Percentiles rank a stretch among this genome's conserved stretches.
Evolutionary conservation across 108 stramenopile genomes (phyloP).

Genomic region (Skeletonema potamos): DNA sequence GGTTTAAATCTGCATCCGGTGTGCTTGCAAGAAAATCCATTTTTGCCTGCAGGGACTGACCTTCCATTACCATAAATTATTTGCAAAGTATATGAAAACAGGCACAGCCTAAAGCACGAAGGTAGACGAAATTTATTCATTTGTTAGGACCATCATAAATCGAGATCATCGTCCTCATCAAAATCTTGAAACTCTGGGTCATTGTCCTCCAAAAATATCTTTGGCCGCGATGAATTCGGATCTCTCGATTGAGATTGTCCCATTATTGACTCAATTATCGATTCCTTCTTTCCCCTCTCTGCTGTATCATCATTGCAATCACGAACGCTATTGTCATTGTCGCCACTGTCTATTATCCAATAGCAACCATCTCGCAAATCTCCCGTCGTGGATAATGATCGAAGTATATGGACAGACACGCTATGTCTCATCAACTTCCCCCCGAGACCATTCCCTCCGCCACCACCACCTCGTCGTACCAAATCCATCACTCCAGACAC

Average conservation of each 20-base stretch:
- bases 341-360: slow-evolving; percentile 22
- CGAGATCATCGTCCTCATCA: slow-evolving; percentile 42
- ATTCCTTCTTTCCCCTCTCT: neutral
- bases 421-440: slow-evolving; percentile 33
- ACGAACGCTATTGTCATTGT: neutral
- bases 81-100: too few species aligned
- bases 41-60: too few species aligned
- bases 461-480: slow-evolving; percentile 35
- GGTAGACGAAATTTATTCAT: neutral
- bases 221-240: slow-evolving; percentile 10
- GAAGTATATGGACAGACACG: slow-evolving; percentile 18
- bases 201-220: slow-evolving; percentile 31
- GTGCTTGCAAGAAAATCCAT: too few species aligned
- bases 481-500: slow-evolving; percentile 28
- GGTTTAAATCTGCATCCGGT: too few species aligned
- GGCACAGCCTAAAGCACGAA: too few species aligned
- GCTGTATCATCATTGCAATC: neutral
- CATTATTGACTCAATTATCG: neutral
- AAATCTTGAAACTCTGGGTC: slow-evolving; percentile 38
- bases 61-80: too few species aligned
- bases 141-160: slow-evolving; percentile 1
- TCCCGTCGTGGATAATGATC: neutral
- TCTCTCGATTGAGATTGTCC: neutral
- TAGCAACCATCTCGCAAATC: slow-evolving; percentile 5
- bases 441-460: slow-evolving; percentile 10